Evolutionary conservation across 805 yeast species (phyloP).

Genomic region (Starmerella scarabaei): DNA sequence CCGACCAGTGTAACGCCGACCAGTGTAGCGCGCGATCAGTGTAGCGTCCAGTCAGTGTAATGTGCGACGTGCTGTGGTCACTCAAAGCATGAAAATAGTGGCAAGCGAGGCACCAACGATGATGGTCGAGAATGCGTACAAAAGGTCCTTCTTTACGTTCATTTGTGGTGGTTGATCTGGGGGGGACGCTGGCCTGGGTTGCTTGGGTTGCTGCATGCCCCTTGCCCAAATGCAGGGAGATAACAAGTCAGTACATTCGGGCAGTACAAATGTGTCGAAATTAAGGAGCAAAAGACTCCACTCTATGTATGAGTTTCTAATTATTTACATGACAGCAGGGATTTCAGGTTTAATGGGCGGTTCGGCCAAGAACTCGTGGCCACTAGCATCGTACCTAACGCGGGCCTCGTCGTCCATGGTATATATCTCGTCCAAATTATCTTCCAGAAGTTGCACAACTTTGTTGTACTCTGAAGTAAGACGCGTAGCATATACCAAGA

Average conservation of each 20-base stretch:
- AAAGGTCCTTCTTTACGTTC: conserved; percentile 1
- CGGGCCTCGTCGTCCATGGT: conserved; percentile 71
- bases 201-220: background rate
- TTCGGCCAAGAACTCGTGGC: conserved; percentile 59
- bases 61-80: too few species aligned
- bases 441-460: conserved; percentile 41
- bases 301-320: background rate
- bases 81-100: conserved; percentile 10
- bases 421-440: conserved; percentile 64
- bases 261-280: background rate
- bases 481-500: conserved; percentile 68
- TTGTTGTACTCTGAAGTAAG: conserved; percentile 57
- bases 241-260: background rate
- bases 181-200: background rate
- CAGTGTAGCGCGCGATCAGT: too few species aligned
- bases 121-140: conserved; percentile 12
- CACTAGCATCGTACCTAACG: conserved; percentile 80
- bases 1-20: too few species aligned
- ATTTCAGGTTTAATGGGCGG: conserved; percentile 17
- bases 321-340: conserved; percentile 7
- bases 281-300: too few species aligned
- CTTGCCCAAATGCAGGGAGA: background rate
- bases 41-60: too few species aligned
- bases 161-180: background rate
- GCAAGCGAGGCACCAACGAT: conserved; percentile 16